Conservation (phyloP, 129 eudicot species). For the Ambrosia trifida region DNA sequence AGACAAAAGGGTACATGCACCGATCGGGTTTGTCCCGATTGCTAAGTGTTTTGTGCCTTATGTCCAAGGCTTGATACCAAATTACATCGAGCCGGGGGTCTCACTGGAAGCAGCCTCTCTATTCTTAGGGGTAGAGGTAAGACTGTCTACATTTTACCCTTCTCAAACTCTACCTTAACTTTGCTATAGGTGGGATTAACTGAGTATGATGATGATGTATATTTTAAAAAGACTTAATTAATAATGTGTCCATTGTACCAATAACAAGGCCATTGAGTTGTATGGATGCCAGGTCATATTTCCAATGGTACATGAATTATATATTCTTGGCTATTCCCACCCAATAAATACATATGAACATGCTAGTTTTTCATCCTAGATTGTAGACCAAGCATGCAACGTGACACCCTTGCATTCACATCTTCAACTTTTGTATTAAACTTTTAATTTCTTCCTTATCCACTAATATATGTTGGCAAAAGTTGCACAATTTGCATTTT, state of each 20-base stretch:
- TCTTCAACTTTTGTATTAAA: slow-evolving; percentile 8
- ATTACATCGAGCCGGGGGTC: no score
- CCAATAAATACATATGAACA: slow-evolving; percentile 9
- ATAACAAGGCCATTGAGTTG: background rate
- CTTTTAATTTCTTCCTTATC: background rate
- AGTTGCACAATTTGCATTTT: slow-evolving; percentile 21
- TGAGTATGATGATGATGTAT: no score
- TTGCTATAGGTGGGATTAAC: no score
- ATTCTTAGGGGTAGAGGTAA: no score
- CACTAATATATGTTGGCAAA: slow-evolving; percentile 26
- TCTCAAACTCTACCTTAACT: no score
- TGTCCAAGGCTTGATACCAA: no score
- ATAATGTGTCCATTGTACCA: background rate
- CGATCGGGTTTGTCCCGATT: no score
- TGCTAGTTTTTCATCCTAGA: slow-evolving; percentile 15
- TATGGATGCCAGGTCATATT: slow-evolving; percentile 18
- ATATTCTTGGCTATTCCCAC: background rate
- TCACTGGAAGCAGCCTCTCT: no score
- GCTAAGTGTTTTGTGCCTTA: no score
- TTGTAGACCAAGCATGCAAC: slow-evolving; percentile 24
- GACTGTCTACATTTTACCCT: no score
- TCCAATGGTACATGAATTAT: slow-evolving; percentile 13
- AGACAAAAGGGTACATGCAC: no score
- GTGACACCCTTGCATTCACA: slow-evolving; percentile 23
- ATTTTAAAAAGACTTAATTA: background rate